Evolutionary conservation across 169 alveolate genomes (phyloP), one percentile per base, ranked within the genome.

Genomic region (Plasmodium knowlesi): DNA sequence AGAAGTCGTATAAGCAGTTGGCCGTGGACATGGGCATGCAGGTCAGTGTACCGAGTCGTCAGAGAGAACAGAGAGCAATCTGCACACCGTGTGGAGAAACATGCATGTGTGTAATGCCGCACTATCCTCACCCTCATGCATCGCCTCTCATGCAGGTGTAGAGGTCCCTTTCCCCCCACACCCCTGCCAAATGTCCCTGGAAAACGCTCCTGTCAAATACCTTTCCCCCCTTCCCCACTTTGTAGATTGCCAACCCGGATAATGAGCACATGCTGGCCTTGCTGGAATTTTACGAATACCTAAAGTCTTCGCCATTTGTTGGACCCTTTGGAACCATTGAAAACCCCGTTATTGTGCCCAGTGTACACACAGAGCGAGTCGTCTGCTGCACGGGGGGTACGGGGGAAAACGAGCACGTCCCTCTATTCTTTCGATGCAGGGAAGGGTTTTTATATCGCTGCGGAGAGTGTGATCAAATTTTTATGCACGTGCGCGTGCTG

Each of bases 381-480:
- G 98, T 97, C 14, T 98, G 98, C 46, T 97, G 98, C 92, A 97
- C 98, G 1, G 98, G 98, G 2, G 99, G 99, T 3, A 95, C 98
- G 3, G 99, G 99, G 19, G 99, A 97, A 82, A 97, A 97, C 84
- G 98, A 97, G 90, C 99, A 97, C 72, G 97, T 95, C 16, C 98
- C 98, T 5, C 78, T 96, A 32, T 96, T 96, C 97, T 96, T 96
- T 95, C 95, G 98, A 85, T 97, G 98, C 92, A 93, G 98, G 9
- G 99, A 97, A 93, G 99, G 99, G 1, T 97, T 97, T 86, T 93
- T 97, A 25, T 97, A 97, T 93, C 97, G 99, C 25, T 97, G 99
- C 76, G 99, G 98, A 50, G 99, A 97, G 84, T 97, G 99, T 82
- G 99, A 97, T 84, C 99, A 97, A 95, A 97, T 97, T 61, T 97